Percentiles rank a stretch among this genome's conserved stretches.
Evolutionary conservation across 495 filamentous ascomycete species (phyloP).

Genomic region (Penicillium canescens): DNA sequence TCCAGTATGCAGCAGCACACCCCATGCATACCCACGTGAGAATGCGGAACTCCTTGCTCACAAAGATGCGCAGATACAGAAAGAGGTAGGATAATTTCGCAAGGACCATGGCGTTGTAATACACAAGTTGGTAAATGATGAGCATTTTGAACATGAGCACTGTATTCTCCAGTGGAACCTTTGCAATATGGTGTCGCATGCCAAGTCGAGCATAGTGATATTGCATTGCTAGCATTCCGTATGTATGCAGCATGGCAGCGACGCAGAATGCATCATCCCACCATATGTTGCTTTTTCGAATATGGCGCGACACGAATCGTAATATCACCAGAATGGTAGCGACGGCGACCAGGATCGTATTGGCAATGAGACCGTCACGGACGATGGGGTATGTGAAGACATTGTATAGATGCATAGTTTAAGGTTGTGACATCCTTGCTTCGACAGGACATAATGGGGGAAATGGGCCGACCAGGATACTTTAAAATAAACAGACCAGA

Average conservation of each 20-base stretch:
- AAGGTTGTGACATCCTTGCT: slow-evolving; percentile 2
- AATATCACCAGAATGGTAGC: slow-evolving; percentile 16
- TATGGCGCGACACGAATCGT: slow-evolving; percentile 17
- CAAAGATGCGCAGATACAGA: slow-evolving; percentile 54
- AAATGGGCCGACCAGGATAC: no score
- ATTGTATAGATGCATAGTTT: slow-evolving; percentile 19
- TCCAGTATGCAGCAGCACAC: slow-evolving; percentile 26
- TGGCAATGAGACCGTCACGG: slow-evolving; percentile 24
- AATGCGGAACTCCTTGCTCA: slow-evolving; percentile 38
- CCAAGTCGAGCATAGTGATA: slow-evolving; percentile 21
- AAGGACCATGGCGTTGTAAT: slow-evolving; percentile 39
- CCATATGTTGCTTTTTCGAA: slow-evolving; percentile 17
- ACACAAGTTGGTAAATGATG: slow-evolving; percentile 23
- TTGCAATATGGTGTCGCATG: slow-evolving; percentile 17
- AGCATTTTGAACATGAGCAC: slow-evolving; percentile 24
- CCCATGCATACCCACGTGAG: slow-evolving; percentile 32
- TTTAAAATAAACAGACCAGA: no score
- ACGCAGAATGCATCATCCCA: slow-evolving; percentile 25
- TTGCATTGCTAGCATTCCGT: slow-evolving; percentile 26
- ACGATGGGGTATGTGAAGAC: slow-evolving; percentile 20
- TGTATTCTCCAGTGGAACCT: slow-evolving; percentile 16
- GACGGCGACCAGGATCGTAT: slow-evolving; percentile 18
- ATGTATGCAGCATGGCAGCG: slow-evolving; percentile 16
- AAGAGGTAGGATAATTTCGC: slow-evolving; percentile 52
- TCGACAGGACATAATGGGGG: not conserved